Percentiles rank a stretch among this genome's conserved stretches.
Evolutionary conservation across 805 yeast species (phyloP).

Genomic region (Cyberlindnera maritima): DNA sequence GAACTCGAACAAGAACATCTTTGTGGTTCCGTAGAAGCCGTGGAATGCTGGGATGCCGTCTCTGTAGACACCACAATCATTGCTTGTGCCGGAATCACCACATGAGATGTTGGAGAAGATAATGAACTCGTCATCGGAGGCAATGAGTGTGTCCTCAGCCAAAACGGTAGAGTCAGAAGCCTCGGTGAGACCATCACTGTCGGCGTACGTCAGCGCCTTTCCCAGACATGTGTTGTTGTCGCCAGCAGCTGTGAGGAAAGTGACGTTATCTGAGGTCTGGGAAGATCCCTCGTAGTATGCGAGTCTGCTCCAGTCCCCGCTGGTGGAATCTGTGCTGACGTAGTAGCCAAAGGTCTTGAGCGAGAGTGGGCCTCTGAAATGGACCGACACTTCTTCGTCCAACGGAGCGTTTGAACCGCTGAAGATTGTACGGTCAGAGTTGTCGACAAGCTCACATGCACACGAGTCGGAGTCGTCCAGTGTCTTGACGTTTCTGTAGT

Average conservation of each 20-base stretch:
- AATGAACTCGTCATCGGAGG: slow-evolving; percentile 57
- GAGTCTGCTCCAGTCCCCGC: slow-evolving; percentile 53
- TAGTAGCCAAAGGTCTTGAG: slow-evolving; percentile 62
- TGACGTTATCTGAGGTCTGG: slow-evolving; percentile 56
- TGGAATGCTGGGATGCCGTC: slow-evolving; percentile 71
- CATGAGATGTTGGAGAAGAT: slow-evolving; percentile 61
- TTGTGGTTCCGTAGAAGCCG: slow-evolving; percentile 64
- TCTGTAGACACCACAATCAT: slow-evolving; percentile 76
- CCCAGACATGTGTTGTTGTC: slow-evolving; percentile 62
- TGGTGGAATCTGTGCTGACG: slow-evolving; percentile 36
- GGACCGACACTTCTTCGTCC: slow-evolving; percentile 68
- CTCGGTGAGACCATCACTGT: slow-evolving; percentile 46
- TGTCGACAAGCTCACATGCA: slow-evolving; percentile 45
- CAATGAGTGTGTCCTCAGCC: slow-evolving; percentile 44
- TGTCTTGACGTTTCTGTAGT: slow-evolving; percentile 44
- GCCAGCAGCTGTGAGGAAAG: slow-evolving; percentile 67
- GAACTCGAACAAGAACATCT: slow-evolving; percentile 73
- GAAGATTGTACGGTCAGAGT: slow-evolving; percentile 38
- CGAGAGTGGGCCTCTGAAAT: slow-evolving; percentile 72
- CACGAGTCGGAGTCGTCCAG: slow-evolving; percentile 41
- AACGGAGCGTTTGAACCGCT: slow-evolving; percentile 65
- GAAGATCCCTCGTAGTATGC: slow-evolving; percentile 55
- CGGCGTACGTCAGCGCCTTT: slow-evolving; percentile 62
- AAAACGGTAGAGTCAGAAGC: slow-evolving; percentile 49
- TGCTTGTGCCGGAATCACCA: slow-evolving; percentile 47